phyloP scores from a whole-genome alignment of 108 stramenopile species.

The Parmales sp. region DNA sequence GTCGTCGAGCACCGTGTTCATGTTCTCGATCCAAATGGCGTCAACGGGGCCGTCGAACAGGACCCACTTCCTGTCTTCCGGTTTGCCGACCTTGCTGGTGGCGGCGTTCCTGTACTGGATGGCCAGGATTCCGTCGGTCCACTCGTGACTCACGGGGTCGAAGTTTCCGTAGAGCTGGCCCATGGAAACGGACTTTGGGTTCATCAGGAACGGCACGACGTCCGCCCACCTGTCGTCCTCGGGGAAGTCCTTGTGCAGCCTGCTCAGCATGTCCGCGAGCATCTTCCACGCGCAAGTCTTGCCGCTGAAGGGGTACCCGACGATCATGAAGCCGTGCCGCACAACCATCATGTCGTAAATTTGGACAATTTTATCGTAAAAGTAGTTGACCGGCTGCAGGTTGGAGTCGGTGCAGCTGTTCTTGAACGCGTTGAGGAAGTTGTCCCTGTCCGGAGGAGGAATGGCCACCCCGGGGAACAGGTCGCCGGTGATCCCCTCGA shows the following conservation, averaged over 20 bases:
- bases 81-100: conserved; percentile 35
- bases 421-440: conserved; percentile 32
- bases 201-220: conserved; percentile 46
- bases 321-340: conserved; percentile 65
- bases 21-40: conserved; percentile 69
- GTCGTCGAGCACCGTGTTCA: conserved; percentile 56
- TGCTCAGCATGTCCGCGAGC: conserved; percentile 19
- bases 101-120: conserved; percentile 56
- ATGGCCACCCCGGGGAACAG: conserved; percentile 49
- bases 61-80: conserved; percentile 56
- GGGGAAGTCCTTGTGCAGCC: conserved; percentile 25
- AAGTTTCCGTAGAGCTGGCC: conserved; percentile 49
- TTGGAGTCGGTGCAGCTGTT: conserved; percentile 28
- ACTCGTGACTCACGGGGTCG: conserved; percentile 52
- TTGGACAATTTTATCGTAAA: conserved; percentile 55
- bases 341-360: conserved; percentile 71
- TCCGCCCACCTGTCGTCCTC: conserved; percentile 32
- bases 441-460: conserved; percentile 37
- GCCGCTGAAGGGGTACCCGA: conserved; percentile 50
- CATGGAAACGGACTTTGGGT: conserved; percentile 58
- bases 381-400: conserved; percentile 40
- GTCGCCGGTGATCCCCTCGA: conserved; percentile 50
- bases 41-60: conserved; percentile 61
- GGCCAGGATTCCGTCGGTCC: conserved; percentile 55
- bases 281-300: conserved; percentile 49